Conservation (phyloP, 805 yeast species). For the Spencermartinsiella europaea region DNA sequence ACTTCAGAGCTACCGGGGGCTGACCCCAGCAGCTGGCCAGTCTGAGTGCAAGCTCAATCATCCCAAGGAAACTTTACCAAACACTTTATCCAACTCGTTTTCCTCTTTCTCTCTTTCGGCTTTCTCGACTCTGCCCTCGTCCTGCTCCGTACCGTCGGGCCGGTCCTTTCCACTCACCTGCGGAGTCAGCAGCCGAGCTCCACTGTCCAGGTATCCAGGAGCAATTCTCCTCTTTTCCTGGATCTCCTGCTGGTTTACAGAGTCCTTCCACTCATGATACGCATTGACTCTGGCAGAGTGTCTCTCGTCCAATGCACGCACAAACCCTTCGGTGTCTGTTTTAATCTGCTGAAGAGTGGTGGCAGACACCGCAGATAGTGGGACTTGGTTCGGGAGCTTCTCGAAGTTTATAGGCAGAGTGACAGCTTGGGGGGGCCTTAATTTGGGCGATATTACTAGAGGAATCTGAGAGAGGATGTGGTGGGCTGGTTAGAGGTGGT, state of each 20-base stretch:
- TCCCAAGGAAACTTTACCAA: conserved; percentile 20
- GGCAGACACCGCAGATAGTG: conserved; percentile 29
- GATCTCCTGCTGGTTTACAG: conserved; percentile 19
- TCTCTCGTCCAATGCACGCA: conserved; percentile 23
- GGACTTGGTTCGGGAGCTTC: conserved; percentile 33
- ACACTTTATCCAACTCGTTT: conserved; percentile 26
- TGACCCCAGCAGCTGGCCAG: neutral
- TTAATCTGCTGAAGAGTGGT: conserved; percentile 32
- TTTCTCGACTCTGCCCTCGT: neutral
- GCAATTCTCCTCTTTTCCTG: conserved; percentile 32
- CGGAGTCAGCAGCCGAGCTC: conserved; percentile 21
- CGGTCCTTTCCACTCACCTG: neutral
- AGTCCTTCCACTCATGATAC: conserved; percentile 33
- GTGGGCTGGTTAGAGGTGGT: conserved; percentile 39
- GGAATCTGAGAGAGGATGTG: conserved; percentile 50
- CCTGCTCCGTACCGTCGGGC: neutral
- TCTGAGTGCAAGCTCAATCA: neutral
- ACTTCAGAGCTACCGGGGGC: too few species aligned
- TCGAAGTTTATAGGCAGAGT: conserved; percentile 47
- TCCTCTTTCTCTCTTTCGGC: conserved; percentile 1
- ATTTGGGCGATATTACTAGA: conserved; percentile 47
- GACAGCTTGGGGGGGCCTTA: conserved; percentile 51
- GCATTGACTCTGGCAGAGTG: conserved; percentile 25
- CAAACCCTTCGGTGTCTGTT: conserved; percentile 31
- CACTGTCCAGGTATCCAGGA: conserved; percentile 40